These are phyloP conservation scores for Prunus padus DNA, from an alignment of 306 rosid genomes.

Conservation along the genomic window DNA sequence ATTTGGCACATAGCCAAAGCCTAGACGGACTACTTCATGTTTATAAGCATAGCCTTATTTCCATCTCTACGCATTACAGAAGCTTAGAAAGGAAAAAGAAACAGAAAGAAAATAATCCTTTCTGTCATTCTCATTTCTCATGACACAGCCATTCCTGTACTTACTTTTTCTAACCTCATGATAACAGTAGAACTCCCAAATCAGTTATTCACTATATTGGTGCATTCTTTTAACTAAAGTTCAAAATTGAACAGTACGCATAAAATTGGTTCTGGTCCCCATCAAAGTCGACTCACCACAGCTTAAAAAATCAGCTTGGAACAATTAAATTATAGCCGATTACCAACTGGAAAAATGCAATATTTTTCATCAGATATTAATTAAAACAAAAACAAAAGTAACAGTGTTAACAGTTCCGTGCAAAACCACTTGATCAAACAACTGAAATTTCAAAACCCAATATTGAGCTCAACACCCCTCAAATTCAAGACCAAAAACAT, in stretches of 20 bases:
- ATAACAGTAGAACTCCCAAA: neutral
- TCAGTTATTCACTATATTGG: neutral
- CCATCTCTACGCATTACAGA: neutral
- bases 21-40: neutral
- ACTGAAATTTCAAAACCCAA: neutral
- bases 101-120: neutral
- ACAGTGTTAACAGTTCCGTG: constrained; percentile 17
- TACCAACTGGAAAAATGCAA: neutral
- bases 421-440: constrained; percentile 4
- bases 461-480: neutral
- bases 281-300: neutral
- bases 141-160: neutral
- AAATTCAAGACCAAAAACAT: neutral
- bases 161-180: neutral
- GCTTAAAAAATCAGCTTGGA: neutral
- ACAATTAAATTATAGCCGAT: neutral
- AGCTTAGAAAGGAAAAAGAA: neutral
- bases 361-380: neutral
- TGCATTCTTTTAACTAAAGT: neutral
- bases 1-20: neutral
- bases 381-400: neutral
- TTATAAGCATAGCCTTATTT: neutral
- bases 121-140: neutral
- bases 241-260: neutral
- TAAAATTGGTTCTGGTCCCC: neutral